These are phyloP conservation scores for Globisporangium megalacanthum DNA, from an alignment of 352 stramenopile species.

Conservation along the genomic window DNA sequence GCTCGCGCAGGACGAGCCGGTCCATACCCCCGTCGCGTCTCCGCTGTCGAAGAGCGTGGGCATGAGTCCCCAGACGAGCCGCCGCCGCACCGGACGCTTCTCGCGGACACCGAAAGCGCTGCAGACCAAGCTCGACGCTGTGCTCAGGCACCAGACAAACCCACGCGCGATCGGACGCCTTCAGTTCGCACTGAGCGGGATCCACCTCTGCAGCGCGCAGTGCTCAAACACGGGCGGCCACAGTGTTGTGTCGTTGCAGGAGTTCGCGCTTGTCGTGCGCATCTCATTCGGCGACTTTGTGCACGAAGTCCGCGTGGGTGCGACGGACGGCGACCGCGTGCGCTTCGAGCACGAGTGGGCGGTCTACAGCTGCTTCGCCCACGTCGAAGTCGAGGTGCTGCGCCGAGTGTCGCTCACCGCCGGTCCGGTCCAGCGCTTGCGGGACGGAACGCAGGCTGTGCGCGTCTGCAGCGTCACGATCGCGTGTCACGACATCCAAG, in stretches of 20 bases:
- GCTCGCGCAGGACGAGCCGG: conserved; percentile 5
- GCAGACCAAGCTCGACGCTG: conserved; percentile 4
- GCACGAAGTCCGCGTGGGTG: conserved; percentile 17
- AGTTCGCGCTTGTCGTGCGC: conserved; percentile 20
- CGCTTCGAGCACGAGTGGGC: conserved; percentile 24
- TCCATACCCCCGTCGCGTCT: too few species aligned
- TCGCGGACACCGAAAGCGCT: not conserved
- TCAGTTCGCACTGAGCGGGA: conserved; percentile 15
- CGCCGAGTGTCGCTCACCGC: conserved; percentile 8
- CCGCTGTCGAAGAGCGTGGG: too few species aligned
- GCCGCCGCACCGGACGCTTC: not conserved
- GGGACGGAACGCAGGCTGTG: conserved; percentile 5
- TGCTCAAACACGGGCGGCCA: conserved; percentile 27
- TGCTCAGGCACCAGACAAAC: conserved; percentile 3
- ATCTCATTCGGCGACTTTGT: conserved; percentile 24
- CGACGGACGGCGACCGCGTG: conserved; percentile 12
- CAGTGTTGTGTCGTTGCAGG: conserved; percentile 12
- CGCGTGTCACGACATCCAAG: conserved; percentile 24
- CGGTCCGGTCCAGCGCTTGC: conserved; percentile 10
- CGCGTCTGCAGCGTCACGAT: conserved; percentile 13
- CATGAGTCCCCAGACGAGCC: too few species aligned
- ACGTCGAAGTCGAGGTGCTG: conserved; percentile 23
- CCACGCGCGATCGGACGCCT: conserved; percentile 7
- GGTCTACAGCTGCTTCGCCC: conserved; percentile 23
- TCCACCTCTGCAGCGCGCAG: conserved; percentile 25